Percentiles rank a stretch among this genome's conserved stretches.
phyloP scores from a whole-genome alignment of 2,329 filamentous ascomycete genomes.

The Madurella fahalii region DNA sequence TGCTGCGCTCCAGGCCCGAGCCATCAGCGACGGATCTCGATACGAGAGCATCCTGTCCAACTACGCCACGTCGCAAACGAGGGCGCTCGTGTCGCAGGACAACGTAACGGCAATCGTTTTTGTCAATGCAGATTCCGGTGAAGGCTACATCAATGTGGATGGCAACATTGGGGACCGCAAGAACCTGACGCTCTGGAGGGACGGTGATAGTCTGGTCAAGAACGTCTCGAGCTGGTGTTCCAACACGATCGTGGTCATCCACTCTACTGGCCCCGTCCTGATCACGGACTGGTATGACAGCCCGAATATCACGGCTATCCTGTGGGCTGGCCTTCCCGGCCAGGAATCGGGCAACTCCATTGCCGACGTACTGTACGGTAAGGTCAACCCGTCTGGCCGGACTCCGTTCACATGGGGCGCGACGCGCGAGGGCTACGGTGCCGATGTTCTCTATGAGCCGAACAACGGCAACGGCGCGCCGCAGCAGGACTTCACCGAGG shows the following conservation, averaged over 20 bases:
- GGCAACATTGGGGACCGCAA: conserved; percentile 84
- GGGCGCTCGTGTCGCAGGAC: conserved; percentile 57
- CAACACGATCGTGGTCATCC: conserved; percentile 90
- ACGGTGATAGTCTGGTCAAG: conserved; percentile 75
- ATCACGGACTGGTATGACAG: conserved; percentile 70
- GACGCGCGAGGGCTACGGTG: conserved; percentile 63
- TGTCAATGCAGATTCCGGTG: conserved; percentile 80
- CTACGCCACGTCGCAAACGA: conserved; percentile 57
- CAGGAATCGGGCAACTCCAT: conserved; percentile 80
- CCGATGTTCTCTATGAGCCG: conserved; percentile 61
- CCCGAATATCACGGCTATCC: conserved; percentile 76
- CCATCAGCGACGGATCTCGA: conserved; percentile 53
- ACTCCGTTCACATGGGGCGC: conserved; percentile 77
- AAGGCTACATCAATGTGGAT: conserved; percentile 80
- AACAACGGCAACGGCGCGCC: conserved; percentile 65
- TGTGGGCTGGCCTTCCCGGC: conserved; percentile 78
- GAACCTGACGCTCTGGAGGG: conserved; percentile 85
- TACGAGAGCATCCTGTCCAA: conserved; percentile 67
- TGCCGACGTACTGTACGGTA: conserved; percentile 78
- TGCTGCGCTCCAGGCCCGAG: conserved; percentile 61
- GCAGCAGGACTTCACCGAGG: conserved; percentile 71
- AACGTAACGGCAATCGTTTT: conserved; percentile 77
- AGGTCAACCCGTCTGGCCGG: conserved; percentile 70
- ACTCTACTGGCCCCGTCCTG: conserved; percentile 76
- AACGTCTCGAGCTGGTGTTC: conserved; percentile 72